Evolutionary conservation across 192 early-diverging fungal species (phyloP), one percentile per base, ranked within the genome.

Genomic region (Coemansia pectinata): DNA sequence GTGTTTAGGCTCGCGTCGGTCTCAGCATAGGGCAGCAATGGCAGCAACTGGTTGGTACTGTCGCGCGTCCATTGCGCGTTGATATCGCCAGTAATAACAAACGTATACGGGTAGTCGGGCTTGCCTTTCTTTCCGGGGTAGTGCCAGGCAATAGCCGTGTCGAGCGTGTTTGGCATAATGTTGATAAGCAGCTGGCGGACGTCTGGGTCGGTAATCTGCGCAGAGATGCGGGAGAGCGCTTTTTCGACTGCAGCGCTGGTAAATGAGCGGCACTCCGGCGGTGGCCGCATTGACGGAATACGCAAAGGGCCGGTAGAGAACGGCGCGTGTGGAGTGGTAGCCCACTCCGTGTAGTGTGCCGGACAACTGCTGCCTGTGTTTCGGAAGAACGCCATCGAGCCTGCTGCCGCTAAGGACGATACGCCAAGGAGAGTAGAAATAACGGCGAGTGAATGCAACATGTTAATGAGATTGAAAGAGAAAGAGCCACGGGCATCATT

Each of bases 61-160:
- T 91, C 90, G 31, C 90, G 81, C 9, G 90, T 76, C 90, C 90
- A 91, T 87, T 89, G 89, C 40, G 90, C 90, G 29, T 76, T 78
- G 79, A 87, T 91, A 58, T 91, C 90, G 27, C 90, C 90, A 1
- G 90, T 91, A 14, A 91, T 86, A 6, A 91, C 74, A 81, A 91
- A 90, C 1, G 90, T 78, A 17, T 81, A 80, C 23, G 85, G 86
- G 5, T 34, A 38, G 39, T 67, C 33, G 3, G 45, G 23, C 55
- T 14, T 53, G 62, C 45, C 62, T 5, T 25, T 58, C 5, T 62
- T 40, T 23, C 73, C 52, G 11, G 64, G 23, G 27, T 68, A 25
- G 59, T 76, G 74, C 85, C 79, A 88, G 8, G 82, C 80, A 3
- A 90, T 74, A 4, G 89, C 89, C 1, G 89, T 90, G 77, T 90